phyloP scores from a whole-genome alignment of 176 grass and related monocot species.

The Oryza officinalis region DNA sequence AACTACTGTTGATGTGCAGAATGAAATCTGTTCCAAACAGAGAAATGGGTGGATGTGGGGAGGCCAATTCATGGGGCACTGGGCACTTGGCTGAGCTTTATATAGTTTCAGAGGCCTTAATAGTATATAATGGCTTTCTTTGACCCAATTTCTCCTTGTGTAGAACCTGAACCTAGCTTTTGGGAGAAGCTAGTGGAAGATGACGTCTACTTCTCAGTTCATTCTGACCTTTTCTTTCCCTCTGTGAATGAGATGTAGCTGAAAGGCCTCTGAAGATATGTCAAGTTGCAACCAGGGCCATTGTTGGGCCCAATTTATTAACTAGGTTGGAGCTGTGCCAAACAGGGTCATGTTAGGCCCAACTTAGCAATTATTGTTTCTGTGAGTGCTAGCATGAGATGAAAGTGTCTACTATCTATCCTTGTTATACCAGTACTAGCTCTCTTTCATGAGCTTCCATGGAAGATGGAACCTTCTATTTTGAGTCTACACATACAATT shows the following conservation, averaged over 20 bases:
- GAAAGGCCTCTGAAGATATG: not conserved
- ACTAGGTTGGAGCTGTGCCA: not conserved
- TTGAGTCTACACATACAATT: not conserved
- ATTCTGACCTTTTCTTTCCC: no score
- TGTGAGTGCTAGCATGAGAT: not conserved
- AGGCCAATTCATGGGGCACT: not conserved
- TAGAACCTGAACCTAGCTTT: not conserved
- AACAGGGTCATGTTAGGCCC: not conserved
- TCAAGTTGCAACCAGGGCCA: not conserved
- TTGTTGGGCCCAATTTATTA: not conserved
- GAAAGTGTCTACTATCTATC: no score
- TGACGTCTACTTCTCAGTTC: no score
- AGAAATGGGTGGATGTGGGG: not conserved
- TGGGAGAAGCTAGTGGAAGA: not conserved
- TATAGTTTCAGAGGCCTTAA: not conserved
- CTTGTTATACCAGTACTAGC: no score
- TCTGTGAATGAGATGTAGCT: not conserved
- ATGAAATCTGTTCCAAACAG: not conserved
- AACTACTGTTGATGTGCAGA: not conserved
- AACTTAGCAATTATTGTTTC: not conserved
- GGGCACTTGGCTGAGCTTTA: no score
- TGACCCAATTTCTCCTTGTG: not conserved
- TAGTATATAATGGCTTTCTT: not conserved
- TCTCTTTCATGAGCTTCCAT: not conserved
- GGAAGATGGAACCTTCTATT: not conserved